Evolutionary conservation across 139 green algal species (phyloP), one percentile per base, ranked within the genome.

Genomic region (Coelastrella sp.): DNA sequence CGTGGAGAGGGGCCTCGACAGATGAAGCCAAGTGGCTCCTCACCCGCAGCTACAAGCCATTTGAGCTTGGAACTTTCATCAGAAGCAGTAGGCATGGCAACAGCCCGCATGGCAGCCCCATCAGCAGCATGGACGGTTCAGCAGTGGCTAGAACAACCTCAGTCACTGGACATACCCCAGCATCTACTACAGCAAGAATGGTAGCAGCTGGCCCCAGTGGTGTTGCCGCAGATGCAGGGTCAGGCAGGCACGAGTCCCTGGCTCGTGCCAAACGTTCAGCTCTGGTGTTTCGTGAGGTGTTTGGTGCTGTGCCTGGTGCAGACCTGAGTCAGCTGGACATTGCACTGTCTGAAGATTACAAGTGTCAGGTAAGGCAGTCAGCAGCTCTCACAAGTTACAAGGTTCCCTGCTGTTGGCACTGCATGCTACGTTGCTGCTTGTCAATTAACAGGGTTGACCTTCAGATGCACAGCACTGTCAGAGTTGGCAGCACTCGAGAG

Each of bases 21-120:
- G 86, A 90, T 49, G 86, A 90, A 61, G 86, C 86, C 14, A 49
- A 85, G 59, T 90, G 86, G 86, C 73, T 90, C 58, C 86, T 90
- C 15, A 63, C 58, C 24, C 86, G 86, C 60, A 89, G 84, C 72
- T 89, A 89, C 84, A 89, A 89, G 57, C 84, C 68, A 20, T 89
- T 89, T 8, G 72, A 83, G 49, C 56, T 73, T 10, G 19, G 61
- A 17, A 14, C 84, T 7, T 82, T 82, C 72, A 14, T 73, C 49
- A 73, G 56, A 12, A 68, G 24, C 78, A 27, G 79, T 15, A 57
- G 35, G 1, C 59, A 0, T 49, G 35, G 27, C 79, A 59, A n/a
- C 9, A 61, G 81, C 9, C 63, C 56, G 22, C 22, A 7, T 14
- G 7, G 22, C 73, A 57, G 11, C 20, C 73, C 10, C 73, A 83